These are phyloP conservation scores for Cryptosporidium xiaoi DNA, from an alignment of 169 alveolate species.

Conservation along the genomic window DNA sequence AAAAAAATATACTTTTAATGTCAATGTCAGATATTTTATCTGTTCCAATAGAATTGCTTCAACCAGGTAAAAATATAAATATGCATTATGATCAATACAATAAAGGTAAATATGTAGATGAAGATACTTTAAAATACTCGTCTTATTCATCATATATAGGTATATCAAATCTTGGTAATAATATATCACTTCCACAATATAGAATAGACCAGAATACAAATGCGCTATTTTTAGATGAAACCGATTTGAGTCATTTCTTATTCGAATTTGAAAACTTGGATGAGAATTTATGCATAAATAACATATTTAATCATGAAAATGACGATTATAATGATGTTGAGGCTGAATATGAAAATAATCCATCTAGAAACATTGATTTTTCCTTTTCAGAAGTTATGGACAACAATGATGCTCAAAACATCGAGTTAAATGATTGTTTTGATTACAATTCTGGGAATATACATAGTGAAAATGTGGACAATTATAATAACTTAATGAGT, in stretches of 20 bases:
- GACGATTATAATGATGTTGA: neutral
- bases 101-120: neutral
- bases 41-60: slow-evolving; percentile 54
- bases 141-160: slow-evolving; percentile 66
- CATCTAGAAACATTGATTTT: neutral
- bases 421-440: too few relatives aligned
- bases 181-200: slow-evolving; percentile 46
- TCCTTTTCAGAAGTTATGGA: too few relatives aligned
- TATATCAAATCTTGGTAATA: slow-evolving; percentile 21
- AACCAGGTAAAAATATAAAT: slow-evolving; percentile 53
- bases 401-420: neutral
- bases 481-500: too few relatives aligned
- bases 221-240: slow-evolving; percentile 60
- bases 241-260: slow-evolving; percentile 5
- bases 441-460: too few relatives aligned
- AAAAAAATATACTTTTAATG: slow-evolving; percentile 51
- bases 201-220: slow-evolving; percentile 26
- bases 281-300: neutral
- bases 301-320: neutral
- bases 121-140: neutral
- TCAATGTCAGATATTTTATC: slow-evolving; percentile 40
- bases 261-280: neutral
- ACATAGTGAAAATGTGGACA: too few relatives aligned
- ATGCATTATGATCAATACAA: slow-evolving; percentile 3
- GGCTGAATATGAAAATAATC: neutral